Base-by-base conservation (phyloP, 768 basidiomycete species). In the Russula sp. region DNA sequence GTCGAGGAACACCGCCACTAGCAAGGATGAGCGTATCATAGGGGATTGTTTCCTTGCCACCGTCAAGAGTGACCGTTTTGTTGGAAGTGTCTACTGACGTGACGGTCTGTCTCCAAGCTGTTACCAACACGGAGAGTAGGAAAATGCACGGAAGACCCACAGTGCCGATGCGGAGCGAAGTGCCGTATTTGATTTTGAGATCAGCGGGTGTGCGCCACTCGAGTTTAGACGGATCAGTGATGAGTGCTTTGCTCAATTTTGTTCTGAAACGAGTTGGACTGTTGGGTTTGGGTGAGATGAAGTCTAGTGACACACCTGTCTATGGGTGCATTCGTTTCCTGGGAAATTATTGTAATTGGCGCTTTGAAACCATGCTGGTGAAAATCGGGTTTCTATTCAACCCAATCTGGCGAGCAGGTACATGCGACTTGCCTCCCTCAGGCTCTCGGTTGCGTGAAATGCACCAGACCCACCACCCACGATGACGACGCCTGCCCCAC, bases 401-500 rank as follows among this genome's bases (percentile, higher is more conserved):
- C 46, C 54, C 10, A 34, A 32, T 49, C 54, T 9, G 36, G 16
- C 18, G 13, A 25, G 43, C n/a, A 32, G n/a, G 0, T n/a, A 54
- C 16, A 20, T 48, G 22, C 34, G 41, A 65, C 77, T 52, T 58
- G 88, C 90, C 83, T 91, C 88, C 65, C 92, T 77, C 68, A 96
- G 74, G 70, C 90, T 88, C 72, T 93, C 90, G 48, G 93, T 78
- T 6, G 85, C 80, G 59, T 88, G 81, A 69, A 90, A 84, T 10
- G 86, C 82, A 36, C 86, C 92, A 29, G 88, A 82, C 9, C 93
- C 93, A 39, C 93, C 93, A 42, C 93, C 93, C 20, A 94, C 79
- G 57, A 95, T 88, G 43, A 95, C 83, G 22, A 93, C 84, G 22
- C 87, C 87, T 48, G 80, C 79, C 20, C 82, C 82, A 34, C 74